These are phyloP conservation scores for Lachnellula subtilissima DNA, from an alignment of 2,329 filamentous ascomycete species.

Conservation along the genomic window DNA sequence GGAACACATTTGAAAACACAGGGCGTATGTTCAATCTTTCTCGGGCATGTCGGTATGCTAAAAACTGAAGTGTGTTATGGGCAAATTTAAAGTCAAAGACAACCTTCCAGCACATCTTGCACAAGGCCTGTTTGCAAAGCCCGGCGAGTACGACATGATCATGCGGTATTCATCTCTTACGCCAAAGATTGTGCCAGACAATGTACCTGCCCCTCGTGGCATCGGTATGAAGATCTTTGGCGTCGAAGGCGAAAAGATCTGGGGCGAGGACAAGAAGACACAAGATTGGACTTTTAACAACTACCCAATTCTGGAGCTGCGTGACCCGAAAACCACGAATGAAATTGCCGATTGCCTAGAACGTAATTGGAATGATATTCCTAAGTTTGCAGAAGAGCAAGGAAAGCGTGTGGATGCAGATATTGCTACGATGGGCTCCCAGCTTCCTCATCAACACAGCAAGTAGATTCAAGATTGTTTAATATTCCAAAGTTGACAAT, in stretches of 20 bases:
- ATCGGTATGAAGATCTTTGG: constrained; percentile 18
- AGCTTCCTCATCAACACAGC: constrained; percentile 12
- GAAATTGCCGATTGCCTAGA: constrained; percentile 16
- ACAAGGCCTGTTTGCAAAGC: constrained; percentile 18
- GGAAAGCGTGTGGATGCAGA: constrained; percentile 11
- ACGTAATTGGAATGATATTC: constrained; percentile 15
- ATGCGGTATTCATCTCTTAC: constrained; percentile 17
- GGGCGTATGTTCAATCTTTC: constrained; percentile 4
- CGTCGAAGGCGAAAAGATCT: constrained; percentile 15
- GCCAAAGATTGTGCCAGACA: constrained; percentile 16
- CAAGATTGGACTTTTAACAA: constrained; percentile 20
- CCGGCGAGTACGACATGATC: constrained; percentile 13
- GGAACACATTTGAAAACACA: constrained; percentile 16
- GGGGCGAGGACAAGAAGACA: constrained; percentile 18
- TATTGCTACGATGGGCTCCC: constrained; percentile 8
- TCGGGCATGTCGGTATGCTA: not conserved
- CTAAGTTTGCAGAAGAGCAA: constrained; percentile 15
- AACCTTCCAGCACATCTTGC: constrained; percentile 15
- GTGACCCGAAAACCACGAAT: constrained; percentile 16
- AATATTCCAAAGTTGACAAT: not conserved
- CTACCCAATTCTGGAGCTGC: constrained; percentile 13
- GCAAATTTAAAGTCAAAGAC: constrained; percentile 16
- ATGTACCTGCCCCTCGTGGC: constrained; percentile 13
- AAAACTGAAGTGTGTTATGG: constrained; percentile 11
- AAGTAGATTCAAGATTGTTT: not conserved